Evolutionary conservation across 2,329 filamentous ascomycete genomes (phyloP), one percentile per base, ranked within the genome.

Genomic region (Venturia pyrina): DNA sequence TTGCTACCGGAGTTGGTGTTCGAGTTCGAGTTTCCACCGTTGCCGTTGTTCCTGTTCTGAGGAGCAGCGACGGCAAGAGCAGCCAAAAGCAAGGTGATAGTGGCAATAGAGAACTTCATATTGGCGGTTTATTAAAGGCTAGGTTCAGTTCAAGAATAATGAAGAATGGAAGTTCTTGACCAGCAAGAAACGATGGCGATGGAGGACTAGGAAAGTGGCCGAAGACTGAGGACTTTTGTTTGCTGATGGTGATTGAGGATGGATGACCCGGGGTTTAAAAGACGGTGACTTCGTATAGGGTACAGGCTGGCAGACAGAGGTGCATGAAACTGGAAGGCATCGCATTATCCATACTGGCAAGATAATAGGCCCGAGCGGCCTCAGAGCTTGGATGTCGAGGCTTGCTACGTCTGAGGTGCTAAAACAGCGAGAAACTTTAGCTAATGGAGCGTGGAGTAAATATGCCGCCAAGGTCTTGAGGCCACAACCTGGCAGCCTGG

Each of bases 101-200:
- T 37, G 34, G 40, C 48, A 44, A 60, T 40, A 24, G 50, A 32
- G 32, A 65, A 41, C 63, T 65, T 65, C 63, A 65, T 65, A 15
- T 3, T 65, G 34, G 34, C 32, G 19, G 34, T n/a, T n/a, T 1
- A 53, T 15, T 15, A 15, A 34, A 40, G 11, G 43, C 46, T 40
- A n/a, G 15, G 34, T 28, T 5, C n/a, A 5, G 53, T n/a, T 37
- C 11, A 37, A 64, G 19, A 13, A 64, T 43, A 37, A 2, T 50
- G n/a, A 19, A 53, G 43, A 64, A 64, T 64, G 5, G 50, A 40
- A 48, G 41, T 21, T 64, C 62, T 64, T 64, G 62, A 56, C 62
- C 62, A 37, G 62, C 62, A 64, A 64, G 62, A 64, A 28, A 28
- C 8, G 60, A 19, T 17, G 43, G 34, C n/a, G 17, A 15, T 19